phyloP scores from a whole-genome alignment of 768 basidiomycete genomes.

The Termitomyces sp. region DNA sequence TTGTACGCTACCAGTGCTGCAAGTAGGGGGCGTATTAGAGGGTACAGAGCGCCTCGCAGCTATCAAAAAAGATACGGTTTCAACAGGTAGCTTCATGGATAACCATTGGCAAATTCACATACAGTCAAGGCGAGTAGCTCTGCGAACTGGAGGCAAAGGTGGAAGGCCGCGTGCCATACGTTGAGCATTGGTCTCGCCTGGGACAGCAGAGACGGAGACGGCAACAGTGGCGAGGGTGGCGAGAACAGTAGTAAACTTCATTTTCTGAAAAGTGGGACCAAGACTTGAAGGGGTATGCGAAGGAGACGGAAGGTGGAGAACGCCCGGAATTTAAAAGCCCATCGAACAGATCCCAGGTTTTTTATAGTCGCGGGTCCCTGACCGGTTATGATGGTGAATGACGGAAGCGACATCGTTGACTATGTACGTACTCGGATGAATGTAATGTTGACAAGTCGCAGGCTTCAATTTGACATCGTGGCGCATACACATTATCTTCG shows the following conservation, averaged over 20 bases:
- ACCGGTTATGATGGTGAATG: constrained; percentile 1
- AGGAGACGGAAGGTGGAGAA: constrained; percentile 3
- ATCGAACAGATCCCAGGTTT: not conserved
- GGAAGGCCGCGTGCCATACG: constrained; percentile 48
- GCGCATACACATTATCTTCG: constrained; percentile 1
- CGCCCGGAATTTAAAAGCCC: constrained; percentile 3
- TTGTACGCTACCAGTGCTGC: constrained; percentile 36
- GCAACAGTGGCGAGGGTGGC: constrained; percentile 32
- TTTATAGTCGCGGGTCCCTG: constrained; percentile 9
- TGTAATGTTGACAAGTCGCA: not conserved
- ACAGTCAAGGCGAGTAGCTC: constrained; percentile 28
- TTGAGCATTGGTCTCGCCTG: constrained; percentile 41
- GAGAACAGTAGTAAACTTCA: constrained; percentile 36
- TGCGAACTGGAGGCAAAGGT: constrained; percentile 39
- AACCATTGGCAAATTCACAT: constrained; percentile 9
- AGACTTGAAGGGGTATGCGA: constrained; percentile 7
- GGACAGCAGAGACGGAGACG: constrained; percentile 28
- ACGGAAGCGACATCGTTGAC: constrained; percentile 13
- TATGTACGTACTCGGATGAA: constrained; percentile 10
- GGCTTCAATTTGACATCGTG: constrained; percentile 2
- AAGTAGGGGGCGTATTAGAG: constrained; percentile 27
- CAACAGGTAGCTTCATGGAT: not conserved
- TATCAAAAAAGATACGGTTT: constrained; percentile 10
- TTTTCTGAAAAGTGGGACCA: constrained; percentile 17
- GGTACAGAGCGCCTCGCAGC: constrained; percentile 30